Evolutionary conservation across 2,329 filamentous ascomycete genomes (phyloP).

Genomic region (Phialophora chinensis): DNA sequence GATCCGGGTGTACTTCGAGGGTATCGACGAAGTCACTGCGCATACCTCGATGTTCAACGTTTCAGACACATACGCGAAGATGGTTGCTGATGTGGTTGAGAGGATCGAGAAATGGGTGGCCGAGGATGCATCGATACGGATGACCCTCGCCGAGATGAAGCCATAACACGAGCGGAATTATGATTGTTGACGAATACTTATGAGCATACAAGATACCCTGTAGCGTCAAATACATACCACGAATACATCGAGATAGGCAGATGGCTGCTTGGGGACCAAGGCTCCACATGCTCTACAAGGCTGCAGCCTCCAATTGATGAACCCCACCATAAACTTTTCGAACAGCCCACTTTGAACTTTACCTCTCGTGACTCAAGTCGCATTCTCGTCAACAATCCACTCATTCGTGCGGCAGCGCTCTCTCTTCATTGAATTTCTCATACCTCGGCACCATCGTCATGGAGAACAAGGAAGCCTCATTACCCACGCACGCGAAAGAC

Average conservation of each 20-base stretch:
- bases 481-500: constrained; percentile 37
- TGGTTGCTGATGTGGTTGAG: constrained; percentile 76
- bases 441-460: neutral
- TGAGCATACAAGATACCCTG: constrained; percentile 8
- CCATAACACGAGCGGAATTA: neutral
- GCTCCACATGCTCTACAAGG: constrained; percentile 6
- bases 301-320: constrained; percentile 8
- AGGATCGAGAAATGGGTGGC: constrained; percentile 73
- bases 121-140: constrained; percentile 56
- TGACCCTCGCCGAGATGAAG: constrained; percentile 23
- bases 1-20: constrained; percentile 80
- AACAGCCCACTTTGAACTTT: constrained; percentile 20
- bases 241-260: neutral
- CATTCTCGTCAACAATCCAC: constrained; percentile 5
- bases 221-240: neutral
- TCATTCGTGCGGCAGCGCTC: neutral
- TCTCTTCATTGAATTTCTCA: neutral
- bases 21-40: constrained; percentile 82
- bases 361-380: constrained; percentile 21
- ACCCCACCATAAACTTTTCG: constrained; percentile 7
- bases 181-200: neutral
- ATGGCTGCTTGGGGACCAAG: neutral
- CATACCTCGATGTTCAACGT: constrained; percentile 80
- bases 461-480: constrained; percentile 30
- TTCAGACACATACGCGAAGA: constrained; percentile 72